phyloP scores from a whole-genome alignment of 176 grass and related monocot genomes.

The Ananas comosus region DNA sequence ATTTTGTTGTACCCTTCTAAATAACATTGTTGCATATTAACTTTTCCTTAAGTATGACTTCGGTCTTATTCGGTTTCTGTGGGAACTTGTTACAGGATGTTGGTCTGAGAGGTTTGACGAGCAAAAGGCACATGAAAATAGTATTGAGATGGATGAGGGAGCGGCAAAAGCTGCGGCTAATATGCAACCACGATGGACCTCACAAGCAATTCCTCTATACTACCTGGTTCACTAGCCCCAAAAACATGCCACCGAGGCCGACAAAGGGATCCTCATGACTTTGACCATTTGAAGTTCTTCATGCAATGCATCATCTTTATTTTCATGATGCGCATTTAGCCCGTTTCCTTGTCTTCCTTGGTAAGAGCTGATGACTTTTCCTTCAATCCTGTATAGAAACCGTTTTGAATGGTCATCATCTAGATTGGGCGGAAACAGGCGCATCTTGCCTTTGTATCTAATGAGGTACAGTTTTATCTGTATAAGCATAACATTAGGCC shows the following conservation, averaged over 20 bases:
- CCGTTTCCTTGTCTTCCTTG: neutral
- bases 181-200: conserved; percentile 69
- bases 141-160: conserved; percentile 90
- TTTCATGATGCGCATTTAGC: no score
- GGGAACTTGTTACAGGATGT: conserved; percentile 27
- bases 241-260: conserved; percentile 38
- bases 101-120: conserved; percentile 53
- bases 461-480: neutral
- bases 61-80: neutral
- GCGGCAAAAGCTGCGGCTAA: conserved; percentile 75
- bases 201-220: conserved; percentile 96
- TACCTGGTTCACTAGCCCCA: conserved; percentile 96
- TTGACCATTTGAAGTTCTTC: neutral
- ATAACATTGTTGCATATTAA: no score
- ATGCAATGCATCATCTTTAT: no score
- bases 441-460: neutral
- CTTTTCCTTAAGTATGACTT: no score
- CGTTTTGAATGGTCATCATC: no score
- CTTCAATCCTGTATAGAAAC: neutral
- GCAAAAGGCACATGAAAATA: conserved; percentile 96
- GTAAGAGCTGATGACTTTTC: neutral
- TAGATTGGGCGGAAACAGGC: neutral
- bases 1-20: no score
- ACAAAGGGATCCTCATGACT: conserved; percentile 5
- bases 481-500: no score